Evolutionary conservation across 352 stramenopile genomes (phyloP), one percentile per base, ranked within the genome.

Genomic region (Globisporangium perplexum): DNA sequence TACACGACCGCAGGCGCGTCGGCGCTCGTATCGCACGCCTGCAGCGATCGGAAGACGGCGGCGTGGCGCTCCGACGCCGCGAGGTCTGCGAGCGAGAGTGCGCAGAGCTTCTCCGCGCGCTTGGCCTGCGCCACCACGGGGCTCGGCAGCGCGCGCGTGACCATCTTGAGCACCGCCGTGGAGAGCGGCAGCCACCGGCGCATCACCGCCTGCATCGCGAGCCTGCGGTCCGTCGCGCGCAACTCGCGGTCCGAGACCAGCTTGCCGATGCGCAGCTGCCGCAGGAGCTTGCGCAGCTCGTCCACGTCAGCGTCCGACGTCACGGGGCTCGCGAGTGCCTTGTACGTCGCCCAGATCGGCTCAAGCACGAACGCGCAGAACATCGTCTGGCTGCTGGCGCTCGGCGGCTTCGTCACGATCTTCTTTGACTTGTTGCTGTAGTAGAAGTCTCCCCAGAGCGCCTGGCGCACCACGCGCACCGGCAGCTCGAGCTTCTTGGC

Each of bases 361-460:
- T 96, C 82, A 4, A 98, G 69, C 20, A 98, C 83, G 63, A 97
- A 95, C 33, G 88, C 78, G 47, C 90, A 95, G 57, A 98, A 98
- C 85, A 98, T 96, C 24, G 84, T 90, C 60, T 84, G 66, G 50
- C 76, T 89, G 43, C 59, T 78, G 6, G 77, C 67, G 3, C 75
- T 88, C 44, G 78, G 73, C n/a, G 85, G 68, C 66, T 88, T 88
- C 18, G 66, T 87, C 47, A 83, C 78, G 44, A 94, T 88, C 65
- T 96, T 96, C 50, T 97, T 97, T 18, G 71, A 88, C 71, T 96
- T 96, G 47, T 57, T 62, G 59, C 96, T 96, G 64, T 90, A 95
- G 42, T 93, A 91, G 66, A 83, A 96, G 35, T 97, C 87, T 5
- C 93, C 94, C 90, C 93, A 98, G 35, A 98, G 69, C 50, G 84